Conservation (phyloP, 352 stramenopile genomes). For the Globisporangium recalcitrans region DNA sequence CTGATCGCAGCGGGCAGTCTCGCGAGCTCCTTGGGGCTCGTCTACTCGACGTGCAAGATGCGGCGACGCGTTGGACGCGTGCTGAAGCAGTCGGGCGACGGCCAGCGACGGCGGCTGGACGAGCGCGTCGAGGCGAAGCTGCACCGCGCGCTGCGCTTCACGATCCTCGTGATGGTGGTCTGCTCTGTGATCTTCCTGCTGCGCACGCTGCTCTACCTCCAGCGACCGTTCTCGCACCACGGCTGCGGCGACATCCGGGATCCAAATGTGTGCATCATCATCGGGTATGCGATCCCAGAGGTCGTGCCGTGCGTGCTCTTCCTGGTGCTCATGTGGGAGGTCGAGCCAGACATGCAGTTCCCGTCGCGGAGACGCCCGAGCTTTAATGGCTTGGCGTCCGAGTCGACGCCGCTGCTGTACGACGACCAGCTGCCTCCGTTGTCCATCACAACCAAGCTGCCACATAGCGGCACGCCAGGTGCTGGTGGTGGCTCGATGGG, state of each 20-base stretch:
- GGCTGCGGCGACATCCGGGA: constrained; percentile 61
- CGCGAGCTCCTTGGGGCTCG: constrained; percentile 51
- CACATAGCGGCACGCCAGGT: constrained; percentile 8
- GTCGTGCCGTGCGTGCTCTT: constrained; percentile 73
- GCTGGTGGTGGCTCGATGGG: constrained; percentile 13
- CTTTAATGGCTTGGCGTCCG: constrained; percentile 19
- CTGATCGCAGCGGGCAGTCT: constrained; percentile 68
- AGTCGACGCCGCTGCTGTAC: constrained; percentile 18
- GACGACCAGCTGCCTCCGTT: constrained; percentile 36
- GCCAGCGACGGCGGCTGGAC: constrained; percentile 42
- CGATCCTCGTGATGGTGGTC: constrained; percentile 61
- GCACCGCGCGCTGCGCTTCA: constrained; percentile 70
- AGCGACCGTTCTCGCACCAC: constrained; percentile 69
- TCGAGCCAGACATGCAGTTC: constrained; percentile 68
- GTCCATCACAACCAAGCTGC: constrained; percentile 23
- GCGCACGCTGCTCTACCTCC: constrained; percentile 77
- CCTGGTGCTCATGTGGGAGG: constrained; percentile 82
- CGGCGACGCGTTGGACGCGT: constrained; percentile 61
- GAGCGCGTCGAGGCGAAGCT: constrained; percentile 62
- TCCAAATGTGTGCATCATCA: constrained; percentile 56
- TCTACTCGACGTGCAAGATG: constrained; percentile 80
- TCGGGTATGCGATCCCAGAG: constrained; percentile 71
- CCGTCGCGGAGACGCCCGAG: constrained; percentile 47
- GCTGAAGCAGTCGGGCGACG: constrained; percentile 39
- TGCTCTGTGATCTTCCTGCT: constrained; percentile 64